Evolutionary conservation across 352 stramenopile genomes (phyloP).

Genomic region (Pythium pectinolyticum): DNA sequence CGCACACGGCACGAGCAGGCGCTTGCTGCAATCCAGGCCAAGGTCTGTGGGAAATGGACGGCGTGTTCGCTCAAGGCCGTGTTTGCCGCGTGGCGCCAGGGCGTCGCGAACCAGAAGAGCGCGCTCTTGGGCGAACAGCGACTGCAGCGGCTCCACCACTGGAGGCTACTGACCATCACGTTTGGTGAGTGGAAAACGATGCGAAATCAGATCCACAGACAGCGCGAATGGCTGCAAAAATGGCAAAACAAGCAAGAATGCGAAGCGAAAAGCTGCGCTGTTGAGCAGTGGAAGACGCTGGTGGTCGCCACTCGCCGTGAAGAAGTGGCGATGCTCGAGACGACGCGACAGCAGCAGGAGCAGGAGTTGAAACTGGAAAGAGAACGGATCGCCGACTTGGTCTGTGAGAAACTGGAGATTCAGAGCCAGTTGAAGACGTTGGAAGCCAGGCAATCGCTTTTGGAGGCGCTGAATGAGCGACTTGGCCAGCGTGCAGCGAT

Average conservation of each 20-base stretch:
- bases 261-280: neutral
- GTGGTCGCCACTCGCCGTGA: neutral
- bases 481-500: neutral
- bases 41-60: slow-evolving; percentile 35
- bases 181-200: slow-evolving; percentile 7
- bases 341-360: neutral
- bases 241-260: neutral
- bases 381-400: neutral
- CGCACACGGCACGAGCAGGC: slow-evolving; percentile 16
- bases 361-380: neutral
- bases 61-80: slow-evolving; percentile 6
- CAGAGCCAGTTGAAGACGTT: neutral
- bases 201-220: neutral
- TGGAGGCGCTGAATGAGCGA: neutral
- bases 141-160: slow-evolving; percentile 5
- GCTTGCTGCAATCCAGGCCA: slow-evolving; percentile 35
- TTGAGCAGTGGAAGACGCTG: slow-evolving; percentile 8
- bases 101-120: slow-evolving; percentile 5
- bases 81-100: slow-evolving; percentile 8
- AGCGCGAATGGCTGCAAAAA: slow-evolving; percentile 5
- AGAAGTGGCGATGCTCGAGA: neutral
- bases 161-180: neutral
- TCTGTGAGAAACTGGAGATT: neutral
- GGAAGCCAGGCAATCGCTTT: neutral
- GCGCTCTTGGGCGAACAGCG: neutral